These are phyloP conservation scores for Theileria parva DNA, from an alignment of 169 alveolate genomes.

Conservation along the genomic window DNA sequence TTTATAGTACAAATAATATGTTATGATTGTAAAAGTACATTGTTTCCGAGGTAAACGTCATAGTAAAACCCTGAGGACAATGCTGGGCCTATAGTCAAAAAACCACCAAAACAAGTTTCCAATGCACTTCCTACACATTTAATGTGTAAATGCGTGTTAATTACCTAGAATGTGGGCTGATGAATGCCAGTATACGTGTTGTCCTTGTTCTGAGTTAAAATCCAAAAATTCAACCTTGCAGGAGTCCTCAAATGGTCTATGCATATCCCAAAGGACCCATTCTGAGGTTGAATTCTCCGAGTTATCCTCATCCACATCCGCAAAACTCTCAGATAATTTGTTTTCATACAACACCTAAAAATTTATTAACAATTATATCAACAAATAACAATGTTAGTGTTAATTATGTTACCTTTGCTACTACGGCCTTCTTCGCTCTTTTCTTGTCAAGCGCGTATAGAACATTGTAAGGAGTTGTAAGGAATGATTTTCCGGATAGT, in stretches of 20 bases:
- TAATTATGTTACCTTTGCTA: slow-evolving; percentile 43
- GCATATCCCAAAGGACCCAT: slow-evolving; percentile 92
- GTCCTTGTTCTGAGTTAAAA: slow-evolving; percentile 93
- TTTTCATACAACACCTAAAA: slow-evolving; percentile 21
- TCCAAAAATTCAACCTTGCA: slow-evolving; percentile 87
- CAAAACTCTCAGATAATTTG: slow-evolving; percentile 7
- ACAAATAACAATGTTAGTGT: background rate
- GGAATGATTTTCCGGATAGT: slow-evolving; percentile 32
- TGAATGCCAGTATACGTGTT: slow-evolving; percentile 97
- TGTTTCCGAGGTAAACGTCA: slow-evolving; percentile 94
- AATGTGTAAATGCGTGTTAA: background rate
- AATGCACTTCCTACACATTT: slow-evolving; percentile 84
- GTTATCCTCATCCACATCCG: slow-evolving; percentile 49
- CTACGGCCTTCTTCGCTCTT: slow-evolving; percentile 35
- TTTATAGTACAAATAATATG: background rate
- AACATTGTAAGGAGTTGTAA: slow-evolving; percentile 54
- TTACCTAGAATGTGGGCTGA: slow-evolving; percentile 94
- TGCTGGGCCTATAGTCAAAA: slow-evolving; percentile 96
- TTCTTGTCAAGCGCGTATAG: slow-evolving; percentile 35
- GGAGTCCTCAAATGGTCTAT: slow-evolving; percentile 96
- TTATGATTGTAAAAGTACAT: slow-evolving; percentile 31
- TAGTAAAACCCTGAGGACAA: slow-evolving; percentile 96
- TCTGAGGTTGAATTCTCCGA: slow-evolving; percentile 16
- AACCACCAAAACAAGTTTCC: slow-evolving; percentile 94
- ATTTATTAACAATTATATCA: background rate